Percentiles rank a stretch among this genome's conserved stretches.
Conservation (phyloP, 768 basidiomycete genomes). For the Lactifluus subvellereus region DNA sequence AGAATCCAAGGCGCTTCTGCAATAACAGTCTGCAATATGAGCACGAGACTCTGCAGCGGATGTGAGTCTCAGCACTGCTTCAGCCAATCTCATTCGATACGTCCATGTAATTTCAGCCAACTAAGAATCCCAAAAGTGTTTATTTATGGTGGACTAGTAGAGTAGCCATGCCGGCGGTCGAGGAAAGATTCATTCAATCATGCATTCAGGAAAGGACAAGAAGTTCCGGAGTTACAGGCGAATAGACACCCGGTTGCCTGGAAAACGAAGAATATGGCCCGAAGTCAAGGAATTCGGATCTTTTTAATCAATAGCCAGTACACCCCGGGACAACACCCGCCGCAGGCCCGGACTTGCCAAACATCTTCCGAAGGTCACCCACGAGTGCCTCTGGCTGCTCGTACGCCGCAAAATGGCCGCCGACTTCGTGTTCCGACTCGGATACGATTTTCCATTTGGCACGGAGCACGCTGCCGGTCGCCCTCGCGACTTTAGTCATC, state of each 20-base stretch:
- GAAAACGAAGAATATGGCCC: not conserved
- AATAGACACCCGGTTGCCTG: not conserved
- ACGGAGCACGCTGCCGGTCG: not conserved
- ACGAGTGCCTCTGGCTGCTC: not conserved
- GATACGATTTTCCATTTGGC: not conserved
- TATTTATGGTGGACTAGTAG: not conserved
- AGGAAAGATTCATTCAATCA: not conserved
- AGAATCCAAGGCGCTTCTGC: no score
- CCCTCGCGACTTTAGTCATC: not conserved
- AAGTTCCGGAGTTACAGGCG: no score
- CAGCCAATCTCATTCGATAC: no score
- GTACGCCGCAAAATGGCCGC: constrained; percentile 2
- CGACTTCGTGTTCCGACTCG: not conserved
- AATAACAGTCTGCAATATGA: no score
- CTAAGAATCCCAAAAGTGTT: not conserved
- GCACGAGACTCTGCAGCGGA: no score
- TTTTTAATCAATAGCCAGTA: constrained; percentile 31
- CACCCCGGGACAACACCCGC: not conserved
- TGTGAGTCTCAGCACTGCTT: no score
- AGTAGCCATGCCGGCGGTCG: no score
- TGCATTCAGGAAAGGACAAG: no score
- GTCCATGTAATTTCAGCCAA: no score
- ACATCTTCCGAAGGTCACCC: not conserved
- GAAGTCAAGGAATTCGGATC: not conserved
- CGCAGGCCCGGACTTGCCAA: not conserved